Evolutionary conservation across 106 monocot species (phyloP), one percentile per base, ranked within the genome.

Genomic region (Triglochin maritima): DNA sequence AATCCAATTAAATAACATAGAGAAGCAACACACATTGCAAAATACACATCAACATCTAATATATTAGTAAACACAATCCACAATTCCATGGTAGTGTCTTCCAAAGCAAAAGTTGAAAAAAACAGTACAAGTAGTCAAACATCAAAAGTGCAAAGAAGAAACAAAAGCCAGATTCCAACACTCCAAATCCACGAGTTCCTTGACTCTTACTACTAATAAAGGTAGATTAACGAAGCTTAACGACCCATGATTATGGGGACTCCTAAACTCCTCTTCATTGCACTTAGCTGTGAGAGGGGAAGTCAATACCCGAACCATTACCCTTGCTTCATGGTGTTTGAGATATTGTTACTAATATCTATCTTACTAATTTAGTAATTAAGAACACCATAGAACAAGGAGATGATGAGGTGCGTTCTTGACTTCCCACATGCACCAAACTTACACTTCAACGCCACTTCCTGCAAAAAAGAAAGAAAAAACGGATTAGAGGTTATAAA

Each of bases 261-360:
- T 57, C 15, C 57, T 6, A 57, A 16, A 57, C 57, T 57, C 57
- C 57, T 57, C 5, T 57, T 57, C 57, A 15, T 11, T 57, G 57
- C 17, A 57, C 17, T 6, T 15, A n/a, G 16, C 16, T 14, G 64
- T 46, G 48, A 49, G 64, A 47, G 46, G 45, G 56, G 73, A 55
- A 73, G 71, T 61, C 61, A 61, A 72, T 60, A 52, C 50, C 50
- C 62, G 91, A 92, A 92, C 91, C 91, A 85, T 14, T 70, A 47
- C 71, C 82, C 73, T 81, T 77, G 81, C 75, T 53, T 58, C 45
- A 46, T 29, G 50, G 5, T 47, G 53, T 44, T 72, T 72, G 55
- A 3, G 52, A 7, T 7, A 13, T n/a, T n/a, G n/a, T n/a, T n/a
- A n/a, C n/a, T n/a, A n/a, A n/a, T n/a, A n/a, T n/a, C n/a, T n/a